Evolutionary conservation across 805 yeast genomes (phyloP).

Genomic region (Cyberlindnera mrakii): DNA sequence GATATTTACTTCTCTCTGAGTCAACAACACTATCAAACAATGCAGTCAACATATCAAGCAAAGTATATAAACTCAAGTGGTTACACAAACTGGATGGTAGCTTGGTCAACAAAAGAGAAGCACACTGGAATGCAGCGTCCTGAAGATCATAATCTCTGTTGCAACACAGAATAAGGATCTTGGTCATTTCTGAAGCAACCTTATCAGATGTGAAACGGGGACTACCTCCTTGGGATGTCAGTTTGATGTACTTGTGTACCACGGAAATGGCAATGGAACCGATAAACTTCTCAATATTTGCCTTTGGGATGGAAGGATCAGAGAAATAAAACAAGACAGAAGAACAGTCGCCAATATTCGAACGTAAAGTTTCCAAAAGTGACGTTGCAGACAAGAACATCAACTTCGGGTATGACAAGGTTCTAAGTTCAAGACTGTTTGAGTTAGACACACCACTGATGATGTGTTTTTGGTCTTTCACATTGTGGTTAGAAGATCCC

Average conservation of each 20-base stretch:
- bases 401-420: conserved; percentile 64
- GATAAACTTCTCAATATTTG: conserved; percentile 63
- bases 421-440: conserved; percentile 46
- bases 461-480: conserved; percentile 65
- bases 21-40: conserved; percentile 77
- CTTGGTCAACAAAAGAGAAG: conserved; percentile 56
- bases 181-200: conserved; percentile 64
- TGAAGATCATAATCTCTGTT: conserved; percentile 73
- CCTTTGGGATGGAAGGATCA: conserved; percentile 73
- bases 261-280: conserved; percentile 58
- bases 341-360: conserved; percentile 75
- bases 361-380: conserved; percentile 73
- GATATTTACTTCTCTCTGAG: conserved; percentile 77
- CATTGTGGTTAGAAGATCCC: conserved; percentile 78
- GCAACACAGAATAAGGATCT: conserved; percentile 64
- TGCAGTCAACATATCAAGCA: conserved; percentile 74
- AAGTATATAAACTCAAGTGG: conserved; percentile 61
- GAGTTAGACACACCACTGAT: conserved; percentile 32
- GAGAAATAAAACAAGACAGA: conserved; percentile 73
- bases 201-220: conserved; percentile 50
- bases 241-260: conserved; percentile 47
- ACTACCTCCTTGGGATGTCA: conserved; percentile 42
- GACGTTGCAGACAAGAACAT: conserved; percentile 84
- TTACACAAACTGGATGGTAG: conserved; percentile 80
- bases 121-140: conserved; percentile 70